Percentiles rank a stretch among this genome's conserved stretches.
Conservation (phyloP, 768 basidiomycete species). For the Boletus rubroflammeus region DNA sequence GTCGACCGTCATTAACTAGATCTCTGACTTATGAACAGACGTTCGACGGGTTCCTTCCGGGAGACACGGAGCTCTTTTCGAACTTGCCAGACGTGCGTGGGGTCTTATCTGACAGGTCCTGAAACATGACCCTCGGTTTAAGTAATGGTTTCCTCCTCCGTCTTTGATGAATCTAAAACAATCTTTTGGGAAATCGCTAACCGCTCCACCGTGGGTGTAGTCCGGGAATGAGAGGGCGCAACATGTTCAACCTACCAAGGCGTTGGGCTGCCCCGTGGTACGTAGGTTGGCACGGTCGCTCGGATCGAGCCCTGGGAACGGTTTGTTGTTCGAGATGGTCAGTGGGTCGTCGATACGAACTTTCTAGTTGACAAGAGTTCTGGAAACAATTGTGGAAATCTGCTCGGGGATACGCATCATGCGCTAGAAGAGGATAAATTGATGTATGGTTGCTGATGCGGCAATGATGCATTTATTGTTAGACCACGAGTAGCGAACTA, state of each 20-base stretch:
- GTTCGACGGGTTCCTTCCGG: not conserved
- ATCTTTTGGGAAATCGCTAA: not conserved
- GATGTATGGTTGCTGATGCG: constrained; percentile 2
- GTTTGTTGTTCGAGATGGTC: not conserved
- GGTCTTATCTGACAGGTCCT: constrained; percentile 7
- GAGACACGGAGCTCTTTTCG: not conserved
- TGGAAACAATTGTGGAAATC: not conserved
- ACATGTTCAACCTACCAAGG: not conserved
- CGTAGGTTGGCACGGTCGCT: not conserved
- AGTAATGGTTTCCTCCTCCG: not conserved
- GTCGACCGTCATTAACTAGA: not conserved
- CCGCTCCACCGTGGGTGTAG: not conserved
- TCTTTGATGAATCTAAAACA: constrained; percentile 1
- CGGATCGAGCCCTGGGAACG: not conserved
- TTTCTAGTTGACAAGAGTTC: not conserved
- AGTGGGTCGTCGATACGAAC: not conserved
- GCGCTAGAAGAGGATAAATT: not conserved
- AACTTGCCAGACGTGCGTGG: not conserved
- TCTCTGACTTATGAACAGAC: not conserved
- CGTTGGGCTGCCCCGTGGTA: not conserved
- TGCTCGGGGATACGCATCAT: not conserved
- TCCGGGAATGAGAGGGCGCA: not conserved
- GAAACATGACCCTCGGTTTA: constrained; percentile 3
- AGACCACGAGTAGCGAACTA: constrained; percentile 3
- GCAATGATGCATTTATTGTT: not conserved